Evolutionary conservation across 768 basidiomycete species (phyloP), one percentile per base, ranked within the genome.

Genomic region (Pleurotus cornucopiae): DNA sequence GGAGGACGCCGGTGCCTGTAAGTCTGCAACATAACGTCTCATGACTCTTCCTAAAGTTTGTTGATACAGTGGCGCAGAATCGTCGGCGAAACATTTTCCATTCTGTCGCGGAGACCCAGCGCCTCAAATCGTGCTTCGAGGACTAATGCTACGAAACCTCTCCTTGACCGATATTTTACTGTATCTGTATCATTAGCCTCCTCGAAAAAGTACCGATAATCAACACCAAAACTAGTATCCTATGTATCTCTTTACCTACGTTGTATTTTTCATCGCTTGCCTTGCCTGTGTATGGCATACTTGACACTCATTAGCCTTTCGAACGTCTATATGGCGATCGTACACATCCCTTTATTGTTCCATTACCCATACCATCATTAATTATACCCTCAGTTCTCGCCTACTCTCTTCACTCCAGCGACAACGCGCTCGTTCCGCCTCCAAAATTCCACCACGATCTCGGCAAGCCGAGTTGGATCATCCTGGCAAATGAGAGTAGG

Each of bases 361-460:
- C 1, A 34, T 44, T 41, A 55, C 34, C 16, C 14, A 34, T 23
- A 44, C 41, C 21, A 0, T 38, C 21, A 0, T 38, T 13, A 13
- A 14, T 53, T 6, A 40, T 21, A 21, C 18, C 26, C 14, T 56
- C 66, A 80, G 55, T 65, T 58, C 46, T 83, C 80, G 18, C 82
- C 82, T 2, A 83, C 80, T 60, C 77, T 81, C 71, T 77, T 84
- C 0, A 90, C 76, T 0, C 85, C 82, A 21, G 81, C 69, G 51
- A 84, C 64, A 3, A 86, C 78, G 9, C 82, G 69, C 61, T 94
- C 93, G 67, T 99, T 97, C 56, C 95, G 73, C 65, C 78, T 82
- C 94, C 94, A 97, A 66, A 98, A 99, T 53, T 91, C 88, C 4
- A 91, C 80, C 55, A 98, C 64, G 21, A 91, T 82, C 60, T 89